Base-by-base conservation (phyloP, 306 rosid species). In the Fagus sylvatica region DNA sequence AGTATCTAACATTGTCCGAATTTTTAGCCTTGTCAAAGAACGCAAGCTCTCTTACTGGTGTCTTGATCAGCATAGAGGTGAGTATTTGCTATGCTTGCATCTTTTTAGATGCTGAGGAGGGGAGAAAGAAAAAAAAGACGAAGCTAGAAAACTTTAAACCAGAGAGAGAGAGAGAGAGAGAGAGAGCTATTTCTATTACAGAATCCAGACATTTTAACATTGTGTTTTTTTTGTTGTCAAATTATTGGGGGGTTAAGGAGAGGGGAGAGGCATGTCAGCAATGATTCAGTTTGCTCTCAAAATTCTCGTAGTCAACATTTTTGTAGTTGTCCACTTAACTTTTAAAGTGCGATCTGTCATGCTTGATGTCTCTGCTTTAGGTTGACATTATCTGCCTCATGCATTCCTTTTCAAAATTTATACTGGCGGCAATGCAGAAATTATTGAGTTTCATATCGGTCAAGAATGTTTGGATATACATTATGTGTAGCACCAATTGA, bases 11-110 rank as follows among this genome's bases (percentile, higher is more conserved):
- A 22, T 80, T 96, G 72, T 78, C 93, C 15, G 94, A 93, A 3
- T 96, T 96, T 86, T 82, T 96, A 89, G 79, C 86, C 61, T 76
- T 96, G 88, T 76, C 98, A 62, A 91, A 90, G 86, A 89, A 80
- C 28, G 68, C 85, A 2, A 76, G 85, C 61, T 86, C 96, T 80
- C 90, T 96, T 74, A 76, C 89, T 10, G 97, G 97, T 71, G 78
- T 96, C 79, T 42, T 88, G 79, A 87, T 96, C 78, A 76, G 73
- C 81, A 82, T 96, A 82, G 93, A 96, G 94, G 99, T 91, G 69
- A 36, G 93, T 42, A 65, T 74, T 73, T 66, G 12, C 60, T 60
- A 9, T 71, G 51, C 62, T 39, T 37, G 30, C 13, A 4, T 40
- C n/a, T 5, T 57, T 30, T 16, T 17, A 37, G 30, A 34, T 37